These are phyloP conservation scores for Leucoagaricus sp. DNA, from an alignment of 1,284 basidiomycete species.

Conservation along the genomic window DNA sequence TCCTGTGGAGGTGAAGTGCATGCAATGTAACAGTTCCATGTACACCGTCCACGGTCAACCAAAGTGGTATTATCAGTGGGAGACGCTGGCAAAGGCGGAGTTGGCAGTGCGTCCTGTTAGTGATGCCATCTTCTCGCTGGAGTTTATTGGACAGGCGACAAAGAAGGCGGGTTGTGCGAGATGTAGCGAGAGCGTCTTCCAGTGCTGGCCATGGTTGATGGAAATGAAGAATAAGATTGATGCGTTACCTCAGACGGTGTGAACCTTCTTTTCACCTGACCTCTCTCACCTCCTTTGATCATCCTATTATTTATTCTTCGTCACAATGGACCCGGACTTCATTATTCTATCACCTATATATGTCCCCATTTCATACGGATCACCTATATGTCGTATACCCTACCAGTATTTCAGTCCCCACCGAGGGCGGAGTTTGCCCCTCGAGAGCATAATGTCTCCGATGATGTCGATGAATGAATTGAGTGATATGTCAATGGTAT, in stretches of 20 bases:
- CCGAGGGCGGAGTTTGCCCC: neutral
- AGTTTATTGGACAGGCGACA: slow-evolving; percentile 57
- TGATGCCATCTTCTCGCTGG: slow-evolving; percentile 58
- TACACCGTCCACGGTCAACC: slow-evolving; percentile 53
- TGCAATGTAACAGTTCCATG: slow-evolving; percentile 60
- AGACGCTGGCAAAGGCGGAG: slow-evolving; percentile 55
- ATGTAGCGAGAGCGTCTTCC: slow-evolving; percentile 63
- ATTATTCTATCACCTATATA: neutral
- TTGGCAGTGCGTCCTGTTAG: slow-evolving; percentile 56
- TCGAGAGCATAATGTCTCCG: neutral
- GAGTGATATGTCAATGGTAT: neutral
- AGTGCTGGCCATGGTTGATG: slow-evolving; percentile 56
- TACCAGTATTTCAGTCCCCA: neutral
- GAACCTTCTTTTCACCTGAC: neutral
- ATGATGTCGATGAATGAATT: neutral
- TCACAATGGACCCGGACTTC: neutral
- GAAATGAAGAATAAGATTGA: slow-evolving; percentile 59
- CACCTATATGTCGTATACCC: neutral
- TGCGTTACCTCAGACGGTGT: slow-evolving; percentile 57
- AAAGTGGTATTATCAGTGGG: slow-evolving; percentile 69
- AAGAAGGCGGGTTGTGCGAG: slow-evolving; percentile 51
- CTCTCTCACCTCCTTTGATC: neutral
- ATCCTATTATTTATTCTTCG: neutral
- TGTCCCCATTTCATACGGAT: neutral
- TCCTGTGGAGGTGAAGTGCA: slow-evolving; percentile 57